These are phyloP conservation scores for Annona squamosa DNA, from an alignment of 164 flowering plant species.

Conservation along the genomic window DNA sequence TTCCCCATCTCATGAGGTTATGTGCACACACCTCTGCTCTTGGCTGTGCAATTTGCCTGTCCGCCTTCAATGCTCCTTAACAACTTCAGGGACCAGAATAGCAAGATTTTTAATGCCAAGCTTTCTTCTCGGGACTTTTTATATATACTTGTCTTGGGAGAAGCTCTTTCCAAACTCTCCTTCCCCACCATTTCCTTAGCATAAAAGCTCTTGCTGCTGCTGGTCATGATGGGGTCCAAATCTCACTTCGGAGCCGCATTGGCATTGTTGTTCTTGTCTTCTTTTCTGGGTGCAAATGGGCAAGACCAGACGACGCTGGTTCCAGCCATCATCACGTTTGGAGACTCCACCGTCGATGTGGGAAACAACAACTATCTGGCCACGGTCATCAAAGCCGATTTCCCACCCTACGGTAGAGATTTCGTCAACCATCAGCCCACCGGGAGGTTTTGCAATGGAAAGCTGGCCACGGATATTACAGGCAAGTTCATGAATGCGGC, in stretches of 20 bases:
- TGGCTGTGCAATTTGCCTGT: neutral
- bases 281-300: conserved; percentile 6
- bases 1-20: neutral
- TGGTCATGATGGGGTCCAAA: neutral
- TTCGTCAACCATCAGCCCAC: conserved; percentile 57
- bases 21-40: neutral
- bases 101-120: neutral
- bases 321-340: conserved; percentile 80
- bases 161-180: neutral
- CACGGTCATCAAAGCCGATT: conserved; percentile 73
- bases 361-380: conserved; percentile 82
- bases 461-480: conserved; percentile 86
- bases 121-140: neutral
- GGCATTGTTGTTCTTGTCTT: conserved; percentile 1
- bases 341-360: conserved; percentile 84
- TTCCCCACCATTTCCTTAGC: neutral
- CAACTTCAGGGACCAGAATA: neutral
- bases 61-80: neutral
- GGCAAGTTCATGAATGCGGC: conserved; percentile 28
- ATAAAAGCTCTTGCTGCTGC: neutral
- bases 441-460: conserved; percentile 96
- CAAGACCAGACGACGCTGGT: conserved; percentile 39
- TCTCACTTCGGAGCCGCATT: neutral
- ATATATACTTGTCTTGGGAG: neutral
- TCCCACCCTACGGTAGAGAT: conserved; percentile 92